Conservation (phyloP, 2,329 filamentous ascomycete species). For the Microdochium bolleyi region DNA sequence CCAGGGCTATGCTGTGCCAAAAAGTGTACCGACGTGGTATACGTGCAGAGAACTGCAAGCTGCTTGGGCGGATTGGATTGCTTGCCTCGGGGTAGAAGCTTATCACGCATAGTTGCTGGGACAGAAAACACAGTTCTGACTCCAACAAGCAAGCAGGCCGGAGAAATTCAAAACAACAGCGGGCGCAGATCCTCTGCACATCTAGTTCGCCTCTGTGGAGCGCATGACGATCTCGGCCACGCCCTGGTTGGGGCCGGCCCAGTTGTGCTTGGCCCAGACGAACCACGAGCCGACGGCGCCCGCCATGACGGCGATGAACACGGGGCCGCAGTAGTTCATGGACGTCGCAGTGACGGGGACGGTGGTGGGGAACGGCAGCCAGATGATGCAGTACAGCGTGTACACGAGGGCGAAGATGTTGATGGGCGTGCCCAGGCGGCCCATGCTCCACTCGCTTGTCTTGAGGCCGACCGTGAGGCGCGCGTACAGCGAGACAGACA, state of each 20-base stretch:
- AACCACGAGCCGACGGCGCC: slow-evolving; percentile 1
- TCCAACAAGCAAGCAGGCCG: too few relatives aligned
- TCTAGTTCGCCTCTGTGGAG: too few relatives aligned
- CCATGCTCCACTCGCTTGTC: slow-evolving; percentile 3
- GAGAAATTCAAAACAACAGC: too few relatives aligned
- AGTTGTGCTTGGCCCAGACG: not conserved
- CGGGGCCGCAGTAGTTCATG: slow-evolving; percentile 6
- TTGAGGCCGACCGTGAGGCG: slow-evolving; percentile 1
- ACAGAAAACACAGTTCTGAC: too few relatives aligned
- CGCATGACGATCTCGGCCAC: slow-evolving; percentile 1
- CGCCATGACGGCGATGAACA: slow-evolving; percentile 2
- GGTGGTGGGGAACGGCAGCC: slow-evolving; percentile 4
- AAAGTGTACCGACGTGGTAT: too few relatives aligned
- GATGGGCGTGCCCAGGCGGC: slow-evolving; percentile 1
- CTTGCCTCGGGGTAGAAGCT: too few relatives aligned
- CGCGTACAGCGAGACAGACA: slow-evolving; percentile 2
- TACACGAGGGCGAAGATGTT: slow-evolving; percentile 4
- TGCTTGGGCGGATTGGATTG: too few relatives aligned
- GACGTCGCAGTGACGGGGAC: slow-evolving; percentile 2
- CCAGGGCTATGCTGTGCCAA: too few relatives aligned
- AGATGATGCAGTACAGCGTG: slow-evolving; percentile 4
- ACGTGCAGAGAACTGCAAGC: too few relatives aligned
- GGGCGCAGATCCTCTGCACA: too few relatives aligned
- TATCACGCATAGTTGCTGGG: too few relatives aligned
- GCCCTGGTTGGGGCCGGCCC: slow-evolving; percentile 2